phyloP scores from a whole-genome alignment of 2,329 filamentous ascomycete genomes.

The Cladobotryum protrusum region DNA sequence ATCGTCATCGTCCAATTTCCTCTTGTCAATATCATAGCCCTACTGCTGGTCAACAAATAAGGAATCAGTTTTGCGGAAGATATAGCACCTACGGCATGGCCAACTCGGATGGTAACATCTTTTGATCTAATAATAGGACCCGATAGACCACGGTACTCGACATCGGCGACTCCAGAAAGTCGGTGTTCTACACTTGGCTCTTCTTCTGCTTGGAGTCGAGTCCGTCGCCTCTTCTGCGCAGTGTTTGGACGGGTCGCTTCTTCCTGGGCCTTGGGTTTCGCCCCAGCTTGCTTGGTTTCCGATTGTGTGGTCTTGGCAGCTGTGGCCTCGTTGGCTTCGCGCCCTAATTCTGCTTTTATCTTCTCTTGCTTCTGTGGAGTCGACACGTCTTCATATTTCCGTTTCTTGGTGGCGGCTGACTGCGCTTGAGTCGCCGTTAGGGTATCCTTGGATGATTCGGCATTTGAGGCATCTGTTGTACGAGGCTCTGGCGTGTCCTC shows the following conservation, averaged over 20 bases:
- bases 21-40: constrained; percentile 20
- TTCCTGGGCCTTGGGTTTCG: too few relatives aligned
- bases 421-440: too few relatives aligned
- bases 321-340: too few relatives aligned
- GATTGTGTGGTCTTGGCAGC: too few relatives aligned
- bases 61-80: background rate
- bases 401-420: too few relatives aligned
- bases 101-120: background rate
- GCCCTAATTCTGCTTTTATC: too few relatives aligned
- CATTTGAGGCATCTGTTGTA: too few relatives aligned
- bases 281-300: too few relatives aligned
- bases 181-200: background rate
- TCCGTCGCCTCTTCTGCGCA: background rate
- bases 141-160: background rate
- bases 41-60: background rate
- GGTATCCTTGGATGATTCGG: too few relatives aligned
- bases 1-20: constrained; percentile 86
- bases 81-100: background rate
- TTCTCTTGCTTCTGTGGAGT: too few relatives aligned
- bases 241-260: too few relatives aligned
- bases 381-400: too few relatives aligned
- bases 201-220: background rate
- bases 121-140: background rate
- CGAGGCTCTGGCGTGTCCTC: constrained; percentile 58
- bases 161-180: background rate